These are phyloP conservation scores for Colletotrichum gigasporum DNA, from an alignment of 2,329 filamentous ascomycete species.

Conservation along the genomic window DNA sequence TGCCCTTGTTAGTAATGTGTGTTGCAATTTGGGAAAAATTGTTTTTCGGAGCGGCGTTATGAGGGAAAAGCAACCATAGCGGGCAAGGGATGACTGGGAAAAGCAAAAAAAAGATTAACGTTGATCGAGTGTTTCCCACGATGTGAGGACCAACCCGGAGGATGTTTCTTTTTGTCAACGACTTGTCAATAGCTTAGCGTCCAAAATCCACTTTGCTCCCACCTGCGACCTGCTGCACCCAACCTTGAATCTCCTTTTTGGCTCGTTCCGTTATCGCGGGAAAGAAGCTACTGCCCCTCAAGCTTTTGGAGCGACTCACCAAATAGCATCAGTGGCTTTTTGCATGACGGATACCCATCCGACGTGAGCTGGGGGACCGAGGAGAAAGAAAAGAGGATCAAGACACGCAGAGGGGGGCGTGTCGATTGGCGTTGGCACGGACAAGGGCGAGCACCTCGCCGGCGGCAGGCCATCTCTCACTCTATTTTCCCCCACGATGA, in stretches of 20 bases:
- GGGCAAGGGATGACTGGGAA: conserved; percentile 8
- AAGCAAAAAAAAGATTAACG: conserved; percentile 1
- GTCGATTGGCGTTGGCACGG: conserved; percentile 27
- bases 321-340: conserved; percentile 8
- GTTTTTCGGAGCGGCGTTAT: conserved; percentile 13
- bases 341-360: not conserved
- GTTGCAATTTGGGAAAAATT: conserved; percentile 15
- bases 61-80: conserved; percentile 21
- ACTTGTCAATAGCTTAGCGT: not conserved
- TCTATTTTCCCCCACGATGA: not conserved
- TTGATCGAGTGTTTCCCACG: not conserved
- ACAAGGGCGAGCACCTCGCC: not conserved
- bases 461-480: not conserved
- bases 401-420: conserved; percentile 1
- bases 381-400: not conserved
- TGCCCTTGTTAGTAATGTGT: conserved; percentile 19
- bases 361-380: not conserved
- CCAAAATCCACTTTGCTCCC: not conserved
- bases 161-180: not conserved
- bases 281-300: not conserved
- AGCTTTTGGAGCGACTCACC: not conserved
- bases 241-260: not conserved
- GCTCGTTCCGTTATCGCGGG: not conserved
- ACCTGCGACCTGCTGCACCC: not conserved
- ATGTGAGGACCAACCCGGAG: not conserved